Evolutionary conservation across 257 asterid genomes (phyloP), one percentile per base, ranked within the genome.

Genomic region (Osmanthus fragrans): DNA sequence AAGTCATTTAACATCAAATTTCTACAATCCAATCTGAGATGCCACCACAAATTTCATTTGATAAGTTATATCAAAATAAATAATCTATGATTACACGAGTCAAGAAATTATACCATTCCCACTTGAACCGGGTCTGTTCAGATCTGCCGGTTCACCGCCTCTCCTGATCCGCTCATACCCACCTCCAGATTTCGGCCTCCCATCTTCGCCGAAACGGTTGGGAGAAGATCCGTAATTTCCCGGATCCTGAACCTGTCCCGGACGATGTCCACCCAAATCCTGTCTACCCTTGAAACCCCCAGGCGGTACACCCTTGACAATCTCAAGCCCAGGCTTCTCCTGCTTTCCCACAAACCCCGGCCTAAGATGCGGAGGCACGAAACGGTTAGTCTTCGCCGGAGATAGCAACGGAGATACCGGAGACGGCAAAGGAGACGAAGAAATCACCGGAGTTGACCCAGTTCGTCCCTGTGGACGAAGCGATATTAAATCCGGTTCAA

Each of bases 341-440:
- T 91, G 92, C 80, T 85, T 88, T 19, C 95, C 92, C 70, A 80
- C 89, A 75, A 92, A 92, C n/a, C 97, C 96, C 66, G 96, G 97
- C 73, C 97, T 86, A 34, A 88, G 96, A 90, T 90, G 93, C 66
- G 97, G 97, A 72, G 96, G 93, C 72, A 92, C 92, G 71, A 92
- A 90, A 21, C 91, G 79, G 75, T 85, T 78, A 25, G 90, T 79
- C 86, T 92, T 92, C 30, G 58, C 75, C 13, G 79, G 64, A 34
- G 77, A 71, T 42, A 81, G 82, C 80, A 79, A 72, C 30, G 90
- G 87, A 66, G 88, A 85, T 47, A 74, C 88, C 4, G 88, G 87
- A 32, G 94, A 86, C 58, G 86, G 79, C 51, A 80, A 60, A 37
- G 89, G 84, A 30, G 87, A 72, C 30, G 84, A 75, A 72, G 74